Evolutionary conservation across 345 rosid genomes (phyloP), one percentile per base, ranked within the genome.

Genomic region (Syzygium aqueum): DNA sequence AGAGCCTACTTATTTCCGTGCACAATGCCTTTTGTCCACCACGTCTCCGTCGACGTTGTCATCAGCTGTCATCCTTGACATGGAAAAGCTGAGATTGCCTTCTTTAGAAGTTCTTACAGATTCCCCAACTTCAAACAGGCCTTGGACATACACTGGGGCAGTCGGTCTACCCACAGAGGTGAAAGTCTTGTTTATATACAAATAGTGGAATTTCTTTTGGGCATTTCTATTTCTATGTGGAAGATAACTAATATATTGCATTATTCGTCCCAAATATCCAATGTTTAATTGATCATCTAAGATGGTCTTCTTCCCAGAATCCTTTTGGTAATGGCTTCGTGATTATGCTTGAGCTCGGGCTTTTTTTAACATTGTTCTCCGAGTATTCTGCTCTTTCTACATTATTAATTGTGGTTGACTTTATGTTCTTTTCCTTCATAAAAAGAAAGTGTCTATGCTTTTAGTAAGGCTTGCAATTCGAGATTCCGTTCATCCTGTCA

Each of bases 1-100:
- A 91, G 96, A 94, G 33, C 40, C 91, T 82, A 84, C 87, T 56
- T 90, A 86, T 88, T 92, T 95, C 87, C 94, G 91, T 30, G 52
- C 95, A 77, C 97, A 95, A 87, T 96, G 99, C 88, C 87, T 91
- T 87, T 92, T 97, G 88, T 95, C 98, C 83, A 91, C 97, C 40
- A 84, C 95, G 61, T 90, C 98, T 40, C 80, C 93, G 51, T 86
- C 92, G 19, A 87, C 89, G 37, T 86, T 89, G 85, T 83, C 91
- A 86, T 84, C 91, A 23, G 57, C 89, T 59, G 56, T 95, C 23
- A 88, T 91, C 88, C 92, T 95, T 90, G 98, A 95, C 86, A 90
- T 95, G 88, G 96, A 96, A 86, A 95, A 94, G 93, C 92, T 96
- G 87, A 94, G 97, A 91, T 91, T 96, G 77, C 92, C 98, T 84